Conservation (phyloP, 139 green algal genomes). For the Nannochloris sp. region DNA sequence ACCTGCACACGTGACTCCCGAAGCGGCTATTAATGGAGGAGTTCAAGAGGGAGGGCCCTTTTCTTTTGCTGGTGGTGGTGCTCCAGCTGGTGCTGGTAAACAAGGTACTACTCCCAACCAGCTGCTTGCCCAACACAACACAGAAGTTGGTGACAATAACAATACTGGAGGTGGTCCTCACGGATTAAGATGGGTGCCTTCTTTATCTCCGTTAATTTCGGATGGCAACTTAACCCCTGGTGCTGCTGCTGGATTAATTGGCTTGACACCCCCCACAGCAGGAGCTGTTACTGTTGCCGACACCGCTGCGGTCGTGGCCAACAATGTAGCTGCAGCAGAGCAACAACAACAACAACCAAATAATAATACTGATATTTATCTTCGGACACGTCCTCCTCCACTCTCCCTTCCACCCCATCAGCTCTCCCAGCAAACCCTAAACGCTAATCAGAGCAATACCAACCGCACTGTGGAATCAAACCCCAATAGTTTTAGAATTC, state of each 20-base stretch:
- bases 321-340: background rate
- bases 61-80: background rate
- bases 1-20: background rate
- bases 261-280: background rate
- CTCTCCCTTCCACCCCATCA: background rate
- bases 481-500: background rate
- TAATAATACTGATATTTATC: background rate
- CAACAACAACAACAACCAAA: background rate
- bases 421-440: background rate
- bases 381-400: background rate
- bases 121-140: background rate
- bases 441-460: background rate
- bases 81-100: background rate
- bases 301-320: background rate
- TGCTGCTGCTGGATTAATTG: background rate
- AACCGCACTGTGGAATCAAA: background rate
- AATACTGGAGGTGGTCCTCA: background rate
- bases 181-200: conserved; percentile 10
- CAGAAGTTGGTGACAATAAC: background rate
- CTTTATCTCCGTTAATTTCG: conserved; percentile 23
- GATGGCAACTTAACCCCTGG: conserved; percentile 22
- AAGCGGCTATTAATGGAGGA: no score
- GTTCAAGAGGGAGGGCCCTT: background rate
- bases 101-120: background rate
- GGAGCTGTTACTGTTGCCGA: no score